phyloP scores from a whole-genome alignment of 164 flowering plant species.

The Chimonanthus salicifolius region DNA sequence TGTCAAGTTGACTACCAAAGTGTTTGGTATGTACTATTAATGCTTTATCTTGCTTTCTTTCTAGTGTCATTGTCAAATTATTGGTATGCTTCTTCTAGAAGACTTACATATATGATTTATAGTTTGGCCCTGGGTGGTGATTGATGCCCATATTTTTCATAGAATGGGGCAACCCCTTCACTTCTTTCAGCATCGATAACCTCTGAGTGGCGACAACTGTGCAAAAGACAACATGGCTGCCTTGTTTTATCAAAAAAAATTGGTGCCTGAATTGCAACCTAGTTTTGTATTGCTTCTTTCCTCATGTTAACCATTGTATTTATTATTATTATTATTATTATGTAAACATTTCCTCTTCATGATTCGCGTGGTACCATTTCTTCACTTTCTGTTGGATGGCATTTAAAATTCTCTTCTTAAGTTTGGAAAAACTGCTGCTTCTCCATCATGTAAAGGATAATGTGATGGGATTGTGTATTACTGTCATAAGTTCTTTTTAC shows the following conservation, averaged over 20 bases:
- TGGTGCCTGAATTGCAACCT: too few relatives aligned
- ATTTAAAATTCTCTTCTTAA: too few relatives aligned
- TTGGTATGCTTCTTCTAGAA: neutral
- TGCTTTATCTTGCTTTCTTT: neutral
- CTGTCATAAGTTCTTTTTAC: neutral
- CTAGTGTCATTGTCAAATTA: neutral
- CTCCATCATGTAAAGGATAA: neutral
- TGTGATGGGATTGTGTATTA: neutral
- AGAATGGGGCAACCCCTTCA: too few relatives aligned
- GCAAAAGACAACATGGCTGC: too few relatives aligned
- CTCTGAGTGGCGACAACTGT: too few relatives aligned
- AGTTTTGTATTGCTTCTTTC: too few relatives aligned
- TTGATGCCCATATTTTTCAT: too few relatives aligned
- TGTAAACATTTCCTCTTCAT: too few relatives aligned
- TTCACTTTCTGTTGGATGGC: neutral
- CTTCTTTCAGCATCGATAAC: too few relatives aligned
- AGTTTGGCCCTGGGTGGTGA: neutral
- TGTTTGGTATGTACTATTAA: slow-evolving; percentile 57
- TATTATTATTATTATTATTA: too few relatives aligned
- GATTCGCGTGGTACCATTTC: neutral
- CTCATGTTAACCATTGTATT: too few relatives aligned
- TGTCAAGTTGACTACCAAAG: slow-evolving; percentile 89
- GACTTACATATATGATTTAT: neutral
- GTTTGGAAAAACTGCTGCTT: neutral
- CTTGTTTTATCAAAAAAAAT: too few relatives aligned